phyloP scores from a whole-genome alignment of 768 basidiomycete genomes.

The Suillus ampliporus region DNA sequence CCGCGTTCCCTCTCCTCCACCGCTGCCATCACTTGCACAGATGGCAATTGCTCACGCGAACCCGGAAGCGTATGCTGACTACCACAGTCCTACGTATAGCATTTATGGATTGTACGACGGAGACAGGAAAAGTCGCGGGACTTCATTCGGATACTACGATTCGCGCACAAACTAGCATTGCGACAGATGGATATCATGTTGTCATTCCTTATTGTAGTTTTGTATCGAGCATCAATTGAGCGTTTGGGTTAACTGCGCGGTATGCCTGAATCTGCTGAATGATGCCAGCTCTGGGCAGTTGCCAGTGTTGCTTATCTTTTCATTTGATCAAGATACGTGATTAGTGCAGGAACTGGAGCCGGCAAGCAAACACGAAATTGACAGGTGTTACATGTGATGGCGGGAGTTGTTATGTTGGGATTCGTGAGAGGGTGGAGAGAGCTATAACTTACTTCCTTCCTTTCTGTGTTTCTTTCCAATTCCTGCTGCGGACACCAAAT shows the following conservation, averaged over 20 bases:
- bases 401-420: slow-evolving; percentile 8
- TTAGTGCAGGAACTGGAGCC: slow-evolving; percentile 5
- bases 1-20: slow-evolving; percentile 80
- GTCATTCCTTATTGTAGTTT: slow-evolving; percentile 16
- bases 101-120: slow-evolving; percentile 76
- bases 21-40: slow-evolving; percentile 74
- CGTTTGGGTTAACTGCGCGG: background rate
- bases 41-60: slow-evolving; percentile 74
- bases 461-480: background rate
- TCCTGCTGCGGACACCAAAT: slow-evolving; percentile 10
- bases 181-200: background rate
- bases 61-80: slow-evolving; percentile 65
- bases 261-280: background rate
- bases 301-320: background rate
- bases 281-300: too few relatives aligned
- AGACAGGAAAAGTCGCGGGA: slow-evolving; percentile 56
- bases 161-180: background rate
- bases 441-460: background rate
- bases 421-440: slow-evolving; percentile 8
- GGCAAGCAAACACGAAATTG: background rate
- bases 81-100: slow-evolving; percentile 84
- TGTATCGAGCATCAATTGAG: slow-evolving; percentile 10
- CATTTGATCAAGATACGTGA: background rate
- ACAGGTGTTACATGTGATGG: slow-evolving; percentile 7
- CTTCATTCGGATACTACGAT: slow-evolving; percentile 29